Evolutionary conservation across 129 eudicot species (phyloP), one percentile per base, ranked within the genome.

Genomic region (Arctium lappa): DNA sequence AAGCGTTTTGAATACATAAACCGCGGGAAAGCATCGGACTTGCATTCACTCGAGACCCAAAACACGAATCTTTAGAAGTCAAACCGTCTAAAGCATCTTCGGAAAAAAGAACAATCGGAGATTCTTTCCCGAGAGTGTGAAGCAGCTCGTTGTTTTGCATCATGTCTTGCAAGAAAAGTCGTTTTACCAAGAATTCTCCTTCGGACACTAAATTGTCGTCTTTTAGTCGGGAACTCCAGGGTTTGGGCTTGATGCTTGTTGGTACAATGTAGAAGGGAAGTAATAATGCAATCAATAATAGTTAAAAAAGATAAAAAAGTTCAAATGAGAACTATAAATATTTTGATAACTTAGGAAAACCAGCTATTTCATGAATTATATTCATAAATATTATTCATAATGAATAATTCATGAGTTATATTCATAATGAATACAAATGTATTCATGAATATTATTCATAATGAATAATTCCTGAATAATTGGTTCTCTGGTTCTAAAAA

Each of bases 161-260:
- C 76, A 92, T 83, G 75, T 92, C 97, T 85, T 88, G 86, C 78
- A 86, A 78, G 81, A 90, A 92, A 72, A 85, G 78, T 74, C 90
- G 92, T 81, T 92, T 92, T 34, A 90, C 87, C 86, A 92, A 78
- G 60, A 77, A 81, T 72, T 92, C 94, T 27, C 92, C 97, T 80
- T 86, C 94, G n/a, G 88, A 85, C 77, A 75, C 88, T 86, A 80
- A 86, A 53, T 66, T 89, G 27, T 22, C 27, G 69, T 92, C 89
- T 84, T 85, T 90, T 13, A 90, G 32, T 30, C 94, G 81, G 1
- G 89, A 92, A 85, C 92, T 92, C 60, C 94, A 80, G 16, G 97
- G 92, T 39, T 88, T 89, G 66, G 83, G 22, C 69, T 15, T 62
- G 33, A 75, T 84, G 79, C 81, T 85, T 53, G 70, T 76, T 9